Evolutionary conservation across 139 green algal species (phyloP).

Genomic region (Penium margaritaceum): DNA sequence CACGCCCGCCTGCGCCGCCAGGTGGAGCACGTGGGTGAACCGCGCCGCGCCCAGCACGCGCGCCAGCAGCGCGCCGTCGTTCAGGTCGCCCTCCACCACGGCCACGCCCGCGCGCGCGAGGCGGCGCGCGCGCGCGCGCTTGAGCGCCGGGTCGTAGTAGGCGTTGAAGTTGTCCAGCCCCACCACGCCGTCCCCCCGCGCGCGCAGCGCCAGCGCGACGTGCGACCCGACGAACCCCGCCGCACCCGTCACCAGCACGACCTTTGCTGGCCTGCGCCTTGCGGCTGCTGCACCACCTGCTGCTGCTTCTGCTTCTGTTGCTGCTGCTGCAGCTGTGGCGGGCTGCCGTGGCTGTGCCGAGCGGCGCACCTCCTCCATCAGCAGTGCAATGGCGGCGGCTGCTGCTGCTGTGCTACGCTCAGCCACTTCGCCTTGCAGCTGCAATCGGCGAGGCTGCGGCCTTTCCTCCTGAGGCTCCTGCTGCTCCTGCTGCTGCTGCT

Average conservation of each 20-base stretch:
- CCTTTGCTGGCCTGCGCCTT: too few relatives aligned
- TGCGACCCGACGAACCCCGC: conserved; percentile 69
- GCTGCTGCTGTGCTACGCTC: too few relatives aligned
- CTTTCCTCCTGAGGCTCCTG: too few relatives aligned
- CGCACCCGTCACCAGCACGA: conserved; percentile 37
- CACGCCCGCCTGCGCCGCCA: conserved; percentile 66
- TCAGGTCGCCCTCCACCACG: conserved; percentile 58
- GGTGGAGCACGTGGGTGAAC: conserved; percentile 71
- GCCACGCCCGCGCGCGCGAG: conserved; percentile 36
- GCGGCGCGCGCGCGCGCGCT: conserved; percentile 51
- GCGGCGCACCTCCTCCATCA: not conserved
- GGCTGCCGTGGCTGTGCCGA: too few relatives aligned
- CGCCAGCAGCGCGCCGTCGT: conserved; percentile 52
- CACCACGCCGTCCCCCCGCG: conserved; percentile 57
- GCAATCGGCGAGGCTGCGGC: too few relatives aligned
- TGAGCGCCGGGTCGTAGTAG: conserved; percentile 68
- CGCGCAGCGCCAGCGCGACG: conserved; percentile 46
- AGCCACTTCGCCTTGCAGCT: too few relatives aligned
- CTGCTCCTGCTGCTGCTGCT: too few relatives aligned
- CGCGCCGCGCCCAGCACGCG: conserved; percentile 56
- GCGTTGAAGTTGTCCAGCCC: conserved; percentile 81
- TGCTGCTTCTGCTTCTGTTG: too few relatives aligned
- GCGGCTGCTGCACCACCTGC: too few relatives aligned
- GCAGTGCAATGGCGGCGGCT: too few relatives aligned
- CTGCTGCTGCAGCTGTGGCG: not conserved